A percentile compares a stretch with the other conserved stretches of the same genome.
phyloP scores from a whole-genome alignment of 805 yeast species.

The Teunomyces kruisii region DNA sequence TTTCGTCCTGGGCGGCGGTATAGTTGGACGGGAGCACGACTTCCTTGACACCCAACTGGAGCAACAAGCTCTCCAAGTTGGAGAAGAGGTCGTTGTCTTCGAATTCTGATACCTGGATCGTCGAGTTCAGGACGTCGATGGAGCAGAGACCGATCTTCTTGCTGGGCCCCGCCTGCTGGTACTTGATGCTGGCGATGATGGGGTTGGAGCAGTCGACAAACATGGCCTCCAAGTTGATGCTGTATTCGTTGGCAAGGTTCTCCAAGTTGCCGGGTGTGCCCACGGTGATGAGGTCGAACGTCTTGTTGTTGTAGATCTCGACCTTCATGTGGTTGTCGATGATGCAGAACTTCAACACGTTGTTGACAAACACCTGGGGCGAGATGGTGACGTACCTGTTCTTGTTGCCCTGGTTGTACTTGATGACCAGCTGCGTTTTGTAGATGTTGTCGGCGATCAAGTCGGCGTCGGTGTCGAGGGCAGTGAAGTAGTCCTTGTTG shows the following conservation, averaged over 20 bases:
- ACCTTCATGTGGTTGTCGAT: constrained; percentile 73
- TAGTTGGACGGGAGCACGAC: constrained; percentile 57
- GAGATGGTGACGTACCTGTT: constrained; percentile 73
- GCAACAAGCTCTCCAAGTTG: constrained; percentile 78
- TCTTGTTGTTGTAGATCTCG: constrained; percentile 67
- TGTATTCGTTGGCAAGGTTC: constrained; percentile 37
- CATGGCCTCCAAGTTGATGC: constrained; percentile 58
- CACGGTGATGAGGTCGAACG: constrained; percentile 54
- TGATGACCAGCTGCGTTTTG: constrained; percentile 79
- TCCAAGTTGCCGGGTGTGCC: constrained; percentile 94
- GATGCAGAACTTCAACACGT: constrained; percentile 62
- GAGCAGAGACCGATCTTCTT: constrained; percentile 74
- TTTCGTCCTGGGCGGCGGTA: constrained; percentile 33
- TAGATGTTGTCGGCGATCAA: constrained; percentile 82
- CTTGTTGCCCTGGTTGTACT: constrained; percentile 47
- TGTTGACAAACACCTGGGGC: constrained; percentile 63
- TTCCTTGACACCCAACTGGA: constrained; percentile 90
- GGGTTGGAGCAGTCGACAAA: constrained; percentile 46
- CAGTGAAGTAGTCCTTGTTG: constrained; percentile 76
- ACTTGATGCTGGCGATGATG: constrained; percentile 40
- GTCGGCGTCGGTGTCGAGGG: constrained; percentile 71
- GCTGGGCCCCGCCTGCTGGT: constrained; percentile 33
- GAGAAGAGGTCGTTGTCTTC: constrained; percentile 75
- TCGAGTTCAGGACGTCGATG: constrained; percentile 66
- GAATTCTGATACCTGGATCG: constrained; percentile 74